Evolutionary conservation across 345 rosid species (phyloP).

Genomic region (Corymbia maculata): DNA sequence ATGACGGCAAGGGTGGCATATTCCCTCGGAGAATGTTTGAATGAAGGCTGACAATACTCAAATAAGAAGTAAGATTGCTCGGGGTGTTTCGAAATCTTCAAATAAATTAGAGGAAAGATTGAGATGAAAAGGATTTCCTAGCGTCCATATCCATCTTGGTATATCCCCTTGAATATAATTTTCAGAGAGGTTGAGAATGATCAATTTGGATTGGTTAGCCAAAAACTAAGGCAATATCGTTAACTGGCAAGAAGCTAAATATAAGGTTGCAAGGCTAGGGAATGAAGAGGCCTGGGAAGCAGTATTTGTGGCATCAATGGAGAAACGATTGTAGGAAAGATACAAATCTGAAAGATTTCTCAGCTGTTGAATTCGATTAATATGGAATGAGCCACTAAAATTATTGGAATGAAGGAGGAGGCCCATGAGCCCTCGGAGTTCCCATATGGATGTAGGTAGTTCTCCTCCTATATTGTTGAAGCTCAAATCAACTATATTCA

Average conservation of each 20-base stretch:
- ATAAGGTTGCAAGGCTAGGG: conserved; percentile 5
- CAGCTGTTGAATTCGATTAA: conserved; percentile 9
- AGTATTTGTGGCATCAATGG: neutral
- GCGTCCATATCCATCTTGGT: conserved; percentile 36
- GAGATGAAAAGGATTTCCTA: neutral
- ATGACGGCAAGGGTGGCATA: neutral
- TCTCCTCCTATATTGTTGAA: conserved; percentile 23
- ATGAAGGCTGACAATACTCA: neutral
- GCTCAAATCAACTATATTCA: conserved; percentile 25
- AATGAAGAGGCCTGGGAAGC: neutral
- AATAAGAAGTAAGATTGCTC: neutral
- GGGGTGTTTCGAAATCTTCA: neutral
- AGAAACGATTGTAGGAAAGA: conserved; percentile 32
- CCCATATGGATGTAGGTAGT: conserved; percentile 3
- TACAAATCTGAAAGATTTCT: conserved; percentile 12
- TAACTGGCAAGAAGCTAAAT: conserved; percentile 32
- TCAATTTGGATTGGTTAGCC: neutral
- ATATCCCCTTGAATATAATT: conserved; percentile 28
- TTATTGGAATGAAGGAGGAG: conserved; percentile 29
- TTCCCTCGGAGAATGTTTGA: neutral
- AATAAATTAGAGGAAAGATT: conserved; percentile 12
- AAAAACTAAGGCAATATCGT: conserved; percentile 12
- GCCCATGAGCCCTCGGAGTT: neutral
- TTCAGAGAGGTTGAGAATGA: conserved; percentile 23
- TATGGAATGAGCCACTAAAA: conserved; percentile 16